Percentiles rank a stretch among this genome's conserved stretches.
Evolutionary conservation across 179 eudicot species (phyloP).

Genomic region (Spinacia oleracea): DNA sequence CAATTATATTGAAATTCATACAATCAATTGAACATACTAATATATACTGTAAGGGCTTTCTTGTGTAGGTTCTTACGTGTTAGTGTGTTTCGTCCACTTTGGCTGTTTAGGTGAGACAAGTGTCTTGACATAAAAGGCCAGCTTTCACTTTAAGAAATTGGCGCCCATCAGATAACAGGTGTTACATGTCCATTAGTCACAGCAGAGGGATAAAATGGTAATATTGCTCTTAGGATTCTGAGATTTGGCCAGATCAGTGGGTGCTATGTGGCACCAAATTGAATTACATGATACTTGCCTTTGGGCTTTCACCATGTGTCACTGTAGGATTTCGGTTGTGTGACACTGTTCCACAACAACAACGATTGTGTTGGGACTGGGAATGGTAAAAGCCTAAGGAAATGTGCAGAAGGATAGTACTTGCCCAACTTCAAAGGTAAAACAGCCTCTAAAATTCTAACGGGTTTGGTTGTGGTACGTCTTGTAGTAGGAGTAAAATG

Average conservation of each 20-base stretch:
- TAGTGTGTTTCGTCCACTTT: too few relatives aligned
- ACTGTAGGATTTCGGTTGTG: background rate
- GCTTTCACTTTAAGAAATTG: background rate
- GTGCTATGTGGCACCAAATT: background rate
- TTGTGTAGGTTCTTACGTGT: background rate
- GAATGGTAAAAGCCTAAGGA: background rate
- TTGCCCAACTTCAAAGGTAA: background rate
- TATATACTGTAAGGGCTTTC: background rate
- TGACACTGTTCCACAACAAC: background rate
- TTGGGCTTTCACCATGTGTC: background rate
- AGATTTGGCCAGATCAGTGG: background rate
- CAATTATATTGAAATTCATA: background rate
- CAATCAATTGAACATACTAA: background rate
- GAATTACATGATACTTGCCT: background rate
- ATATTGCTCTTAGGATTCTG: background rate
- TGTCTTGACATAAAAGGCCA: background rate
- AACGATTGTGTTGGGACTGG: background rate
- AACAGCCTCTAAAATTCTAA: background rate
- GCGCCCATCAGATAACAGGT: background rate
- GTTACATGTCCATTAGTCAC: background rate
- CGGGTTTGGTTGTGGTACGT: background rate
- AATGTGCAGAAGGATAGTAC: background rate
- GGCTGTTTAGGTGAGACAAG: background rate
- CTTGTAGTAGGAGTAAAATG: background rate
- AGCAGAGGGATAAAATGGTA: background rate